Evolutionary conservation across 1,284 basidiomycete species (phyloP), one percentile per base, ranked within the genome.

Genomic region (Omphalotus olearius): DNA sequence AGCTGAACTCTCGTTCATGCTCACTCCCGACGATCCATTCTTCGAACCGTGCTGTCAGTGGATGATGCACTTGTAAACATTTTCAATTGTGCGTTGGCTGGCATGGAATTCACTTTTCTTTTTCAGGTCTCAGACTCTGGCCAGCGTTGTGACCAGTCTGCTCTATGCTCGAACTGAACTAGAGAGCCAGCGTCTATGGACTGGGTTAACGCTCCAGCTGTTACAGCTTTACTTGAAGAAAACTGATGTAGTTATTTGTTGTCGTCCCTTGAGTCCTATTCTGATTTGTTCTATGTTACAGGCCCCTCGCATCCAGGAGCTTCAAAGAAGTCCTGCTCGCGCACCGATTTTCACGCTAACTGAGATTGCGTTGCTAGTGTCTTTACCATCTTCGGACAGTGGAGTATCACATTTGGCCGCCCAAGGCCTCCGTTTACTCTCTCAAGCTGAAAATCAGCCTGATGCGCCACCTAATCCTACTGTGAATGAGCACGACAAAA

Each of bases 291-390:
- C 37, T 39, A 17, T 20, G 25, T 20, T 26, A 20, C 53, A 80
- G 76, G 60, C 67, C 44, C 64, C 69, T n/a, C 71, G 74, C 52
- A 67, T 79, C 30, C 73, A 67, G 52, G 66, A 67, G 0, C 62
- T 80, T 30, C 82, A 85, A 58, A 62, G 71, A 9, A 71, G 76
- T 41, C 59, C 71, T 4, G 68, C 69, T 10, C 81, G 85, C 37
- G 66, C 81, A 2, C 74, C 83, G 1, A 80, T 83, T 1, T 80
- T 91, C 56, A 75, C 76, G 2, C 62, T 90, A 14, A 73, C 78
- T 1, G 88, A 91, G 65, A 81, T 90, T 20, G 79, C 85, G 0
- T 81, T 88, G 56, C 72, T 88, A 2, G 80, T 88, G 9, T 77
- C 81, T 1, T 67, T 91, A 50, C 82, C 85, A 1, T 88, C 87